These are phyloP conservation scores for Immersiporthe knoxdaviesiana DNA, from an alignment of 2,329 filamentous ascomycete genomes.

Conservation along the genomic window DNA sequence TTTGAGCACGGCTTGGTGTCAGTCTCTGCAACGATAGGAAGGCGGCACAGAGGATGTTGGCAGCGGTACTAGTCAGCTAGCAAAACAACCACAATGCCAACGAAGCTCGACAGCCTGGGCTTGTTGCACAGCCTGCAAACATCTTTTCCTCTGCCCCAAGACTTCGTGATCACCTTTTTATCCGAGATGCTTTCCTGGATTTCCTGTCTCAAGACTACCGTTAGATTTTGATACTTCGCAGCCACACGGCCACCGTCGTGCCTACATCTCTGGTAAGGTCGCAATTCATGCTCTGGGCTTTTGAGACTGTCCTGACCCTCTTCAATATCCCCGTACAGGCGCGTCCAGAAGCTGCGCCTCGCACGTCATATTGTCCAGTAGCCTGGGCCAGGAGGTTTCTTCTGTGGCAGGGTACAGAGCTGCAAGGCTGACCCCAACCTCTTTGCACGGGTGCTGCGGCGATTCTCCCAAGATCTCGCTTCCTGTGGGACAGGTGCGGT, in stretches of 20 bases:
- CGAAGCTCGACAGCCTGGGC: conserved; percentile 17
- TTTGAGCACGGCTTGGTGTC: background rate
- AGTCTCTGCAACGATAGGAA: conserved; percentile 27
- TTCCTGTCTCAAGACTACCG: background rate
- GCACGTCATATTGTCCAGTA: background rate
- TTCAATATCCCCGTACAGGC: background rate
- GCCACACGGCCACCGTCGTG: background rate
- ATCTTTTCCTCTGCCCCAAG: background rate
- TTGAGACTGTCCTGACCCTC: background rate
- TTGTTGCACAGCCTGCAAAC: background rate
- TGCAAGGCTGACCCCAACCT: background rate
- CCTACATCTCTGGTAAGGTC: background rate
- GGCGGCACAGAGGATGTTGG: background rate
- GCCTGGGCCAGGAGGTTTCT: background rate
- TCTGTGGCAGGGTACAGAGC: background rate
- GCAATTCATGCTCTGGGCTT: background rate
- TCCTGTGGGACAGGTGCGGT: background rate
- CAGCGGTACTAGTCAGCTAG: conserved; percentile 7
- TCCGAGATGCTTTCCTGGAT: background rate
- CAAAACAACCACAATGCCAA: conserved; percentile 10
- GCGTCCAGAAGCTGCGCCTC: background rate
- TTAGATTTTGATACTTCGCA: background rate
- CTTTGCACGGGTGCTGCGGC: background rate
- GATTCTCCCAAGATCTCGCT: background rate
- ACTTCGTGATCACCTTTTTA: background rate